Conservation (phyloP, 352 stramenopile genomes). For the Thalassiosira hispida region DNA sequence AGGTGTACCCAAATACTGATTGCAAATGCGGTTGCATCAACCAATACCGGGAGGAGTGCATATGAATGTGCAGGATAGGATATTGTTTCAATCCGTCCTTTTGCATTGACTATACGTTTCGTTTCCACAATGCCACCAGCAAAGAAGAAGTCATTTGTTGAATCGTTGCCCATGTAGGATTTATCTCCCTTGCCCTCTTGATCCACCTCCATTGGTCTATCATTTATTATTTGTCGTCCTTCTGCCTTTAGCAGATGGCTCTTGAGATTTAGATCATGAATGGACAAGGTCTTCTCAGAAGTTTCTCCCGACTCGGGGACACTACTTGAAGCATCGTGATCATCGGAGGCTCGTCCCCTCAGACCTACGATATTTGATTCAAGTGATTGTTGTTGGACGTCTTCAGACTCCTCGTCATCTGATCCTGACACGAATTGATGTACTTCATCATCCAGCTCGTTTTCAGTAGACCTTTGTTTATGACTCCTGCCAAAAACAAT, state of each 20-base stretch:
- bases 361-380: not conserved
- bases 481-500: slow-evolving; percentile 15
- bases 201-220: slow-evolving; percentile 2
- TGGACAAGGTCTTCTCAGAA: not conserved
- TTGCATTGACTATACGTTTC: slow-evolving; percentile 13
- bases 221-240: slow-evolving; percentile 13
- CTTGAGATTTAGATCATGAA: slow-evolving; percentile 34
- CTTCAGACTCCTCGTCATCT: not conserved
- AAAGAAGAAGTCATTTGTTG: slow-evolving; percentile 48
- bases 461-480: not conserved
- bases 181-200: slow-evolving; percentile 18
- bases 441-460: slow-evolving; percentile 13
- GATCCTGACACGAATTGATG: not conserved
- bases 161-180: slow-evolving; percentile 43
- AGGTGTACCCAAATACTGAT: slow-evolving; percentile 48
- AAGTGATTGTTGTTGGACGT: too few relatives aligned
- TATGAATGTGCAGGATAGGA: slow-evolving; percentile 35
- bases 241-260: slow-evolving; percentile 24
- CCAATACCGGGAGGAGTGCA: slow-evolving; percentile 33
- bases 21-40: slow-evolving; percentile 42
- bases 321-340: too few relatives aligned
- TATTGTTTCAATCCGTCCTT: slow-evolving; percentile 9
- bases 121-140: slow-evolving; percentile 18
- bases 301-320: too few relatives aligned
- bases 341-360: not conserved